Percentiles rank a stretch among this genome's conserved stretches.
Evolutionary conservation across 805 yeast species (phyloP).

Genomic region (Ogataea saltuana): DNA sequence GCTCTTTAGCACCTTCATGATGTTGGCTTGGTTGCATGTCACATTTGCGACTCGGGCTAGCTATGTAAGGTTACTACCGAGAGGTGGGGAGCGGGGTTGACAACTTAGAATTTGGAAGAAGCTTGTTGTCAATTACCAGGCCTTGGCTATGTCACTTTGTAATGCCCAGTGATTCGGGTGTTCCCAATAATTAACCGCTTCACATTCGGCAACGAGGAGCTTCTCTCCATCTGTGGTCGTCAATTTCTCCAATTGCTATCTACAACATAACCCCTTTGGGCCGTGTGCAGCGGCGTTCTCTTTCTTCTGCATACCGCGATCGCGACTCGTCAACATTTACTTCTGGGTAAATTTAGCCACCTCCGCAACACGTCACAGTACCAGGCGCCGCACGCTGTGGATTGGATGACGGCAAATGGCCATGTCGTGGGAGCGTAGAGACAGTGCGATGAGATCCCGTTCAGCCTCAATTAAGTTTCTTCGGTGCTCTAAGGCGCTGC

Average conservation of each 20-base stretch:
- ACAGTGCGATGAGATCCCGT: not conserved
- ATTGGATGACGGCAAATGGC: too few species aligned
- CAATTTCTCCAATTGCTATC: not conserved
- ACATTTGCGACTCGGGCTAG: too few species aligned
- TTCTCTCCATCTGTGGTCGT: not conserved
- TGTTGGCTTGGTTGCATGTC: too few species aligned
- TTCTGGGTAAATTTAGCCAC: not conserved
- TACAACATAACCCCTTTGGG: not conserved
- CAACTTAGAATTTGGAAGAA: too few species aligned
- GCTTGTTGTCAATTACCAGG: too few species aligned
- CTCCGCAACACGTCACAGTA: too few species aligned
- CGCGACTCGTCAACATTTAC: not conserved
- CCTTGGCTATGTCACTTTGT: too few species aligned
- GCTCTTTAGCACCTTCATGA: too few species aligned
- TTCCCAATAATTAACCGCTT: not conserved
- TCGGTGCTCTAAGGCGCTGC: not conserved
- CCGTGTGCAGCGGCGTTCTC: not conserved
- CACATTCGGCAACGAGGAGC: not conserved
- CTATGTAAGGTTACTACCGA: too few species aligned
- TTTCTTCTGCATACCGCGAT: conserved; percentile 4
- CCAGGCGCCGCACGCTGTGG: too few species aligned
- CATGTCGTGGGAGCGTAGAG: not conserved
- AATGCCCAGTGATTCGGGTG: too few species aligned
- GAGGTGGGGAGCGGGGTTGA: too few species aligned
- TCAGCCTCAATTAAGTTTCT: not conserved